phyloP scores from a whole-genome alignment of 257 asterid species.

The Forsythia viridissima region DNA sequence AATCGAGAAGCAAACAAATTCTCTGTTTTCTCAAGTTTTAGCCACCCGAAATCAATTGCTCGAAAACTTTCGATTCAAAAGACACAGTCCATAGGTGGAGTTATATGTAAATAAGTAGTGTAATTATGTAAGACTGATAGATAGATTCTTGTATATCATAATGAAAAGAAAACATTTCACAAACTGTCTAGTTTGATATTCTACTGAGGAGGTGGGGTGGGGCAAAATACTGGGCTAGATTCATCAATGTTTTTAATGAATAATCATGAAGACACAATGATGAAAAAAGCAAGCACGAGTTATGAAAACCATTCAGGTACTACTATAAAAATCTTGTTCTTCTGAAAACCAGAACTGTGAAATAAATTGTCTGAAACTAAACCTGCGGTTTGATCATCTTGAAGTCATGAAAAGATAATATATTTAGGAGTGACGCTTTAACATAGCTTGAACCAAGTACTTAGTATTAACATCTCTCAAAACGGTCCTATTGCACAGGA shows the following conservation, averaged over 20 bases:
- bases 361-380: neutral
- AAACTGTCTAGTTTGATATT: neutral
- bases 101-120: neutral
- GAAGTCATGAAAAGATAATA: neutral
- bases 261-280: neutral
- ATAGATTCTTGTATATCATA: neutral
- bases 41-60: conserved; percentile 57
- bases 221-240: neutral
- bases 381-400: neutral
- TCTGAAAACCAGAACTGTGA: neutral
- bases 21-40: conserved; percentile 51
- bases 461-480: neutral
- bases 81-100: neutral
- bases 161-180: neutral
- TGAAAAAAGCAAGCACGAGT: neutral
- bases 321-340: neutral
- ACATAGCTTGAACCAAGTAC: neutral
- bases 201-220: neutral
- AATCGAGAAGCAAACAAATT: conserved; percentile 40
- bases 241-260: neutral
- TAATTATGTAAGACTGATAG: neutral
- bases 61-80: conserved; percentile 38
- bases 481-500: conserved; percentile 6
- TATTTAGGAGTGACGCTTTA: neutral
- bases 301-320: neutral